Base-by-base conservation (phyloP, 2,329 filamentous ascomycete genomes). In the Sporothrix humicola region DNA sequence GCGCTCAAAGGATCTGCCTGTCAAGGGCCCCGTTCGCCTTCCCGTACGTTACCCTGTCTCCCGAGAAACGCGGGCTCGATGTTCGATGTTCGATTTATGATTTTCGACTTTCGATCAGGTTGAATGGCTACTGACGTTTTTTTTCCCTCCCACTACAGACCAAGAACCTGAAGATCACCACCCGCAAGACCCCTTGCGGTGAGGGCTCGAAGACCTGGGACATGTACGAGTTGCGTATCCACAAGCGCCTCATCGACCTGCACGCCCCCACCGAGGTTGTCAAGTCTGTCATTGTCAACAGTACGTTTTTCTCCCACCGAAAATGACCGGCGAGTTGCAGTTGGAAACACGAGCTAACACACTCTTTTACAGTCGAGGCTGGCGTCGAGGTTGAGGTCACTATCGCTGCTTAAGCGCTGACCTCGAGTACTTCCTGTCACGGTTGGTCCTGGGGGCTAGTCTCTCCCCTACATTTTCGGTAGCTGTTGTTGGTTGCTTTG, bases 161-260 rank as follows among this genome's bases (percentile, higher is more conserved):
- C 88, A 97, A 98, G 92, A 93, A 90, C 84, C 90, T 98, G 82
- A 94, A 96, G 90, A 91, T 97, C 89, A 94, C 93, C 84, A 97
- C 96, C 89, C 93, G 96, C 83, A 99, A 99, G 93, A 98, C 96
- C 78, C 96, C 96, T 85, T 96, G 93, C 87, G 96, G 96, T 93
- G 96, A 99, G 91, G 96, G 96, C 88, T 97, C 93, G 86, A 99
- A 99, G 94, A 99, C 96, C 83, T 99, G 96, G 96, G 76, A 77
- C 71, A 77, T 89, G 85, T 99, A 89, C 86, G 95, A 99, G 92
- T 97, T 99, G 94, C 92, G 95, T 88, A 97, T 98, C 85, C 94
- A 98, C 91, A 98, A 98, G 92, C 93, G 95, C 81, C 89, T 98
- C 83, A 98, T 98, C 83, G 95, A 97, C 86, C 89, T 99, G 79